Conservation (phyloP, 2,329 filamentous ascomycete genomes). For the Leptographium radiaticola region DNA sequence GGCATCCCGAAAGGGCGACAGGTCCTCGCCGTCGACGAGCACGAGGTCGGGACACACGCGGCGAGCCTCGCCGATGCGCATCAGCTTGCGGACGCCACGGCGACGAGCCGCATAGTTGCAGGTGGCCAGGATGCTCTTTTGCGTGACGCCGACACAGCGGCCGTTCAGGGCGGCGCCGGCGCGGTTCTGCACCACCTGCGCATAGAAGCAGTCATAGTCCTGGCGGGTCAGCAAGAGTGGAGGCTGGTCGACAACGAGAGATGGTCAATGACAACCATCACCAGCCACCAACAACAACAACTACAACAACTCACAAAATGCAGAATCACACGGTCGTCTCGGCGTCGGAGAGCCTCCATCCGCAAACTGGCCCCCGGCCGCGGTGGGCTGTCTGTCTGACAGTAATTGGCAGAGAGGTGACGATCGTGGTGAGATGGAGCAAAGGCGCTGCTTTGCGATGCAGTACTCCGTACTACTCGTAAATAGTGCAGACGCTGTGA, state of each 20-base stretch:
- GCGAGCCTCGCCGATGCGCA: conserved; percentile 71
- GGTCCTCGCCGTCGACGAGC: conserved; percentile 75
- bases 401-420: no score
- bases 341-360: background rate
- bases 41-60: conserved; percentile 71
- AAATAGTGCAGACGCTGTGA: no score
- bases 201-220: conserved; percentile 89
- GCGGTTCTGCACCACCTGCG: conserved; percentile 75
- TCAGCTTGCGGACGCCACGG: conserved; percentile 65
- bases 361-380: background rate
- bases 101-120: conserved; percentile 81
- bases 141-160: conserved; percentile 70
- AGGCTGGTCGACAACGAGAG: no score
- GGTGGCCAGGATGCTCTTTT: conserved; percentile 86
- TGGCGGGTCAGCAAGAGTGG: conserved; percentile 55
- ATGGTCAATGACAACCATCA: no score
- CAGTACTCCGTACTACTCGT: no score
- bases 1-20: conserved; percentile 71
- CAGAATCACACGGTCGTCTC: background rate
- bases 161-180: conserved; percentile 38
- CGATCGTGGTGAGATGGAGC: no score
- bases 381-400: background rate
- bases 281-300: no score
- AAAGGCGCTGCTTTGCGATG: no score
- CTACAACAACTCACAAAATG: background rate